Conservation (phyloP, 2,329 filamentous ascomycete species). For the Aspergillus jensenii region DNA sequence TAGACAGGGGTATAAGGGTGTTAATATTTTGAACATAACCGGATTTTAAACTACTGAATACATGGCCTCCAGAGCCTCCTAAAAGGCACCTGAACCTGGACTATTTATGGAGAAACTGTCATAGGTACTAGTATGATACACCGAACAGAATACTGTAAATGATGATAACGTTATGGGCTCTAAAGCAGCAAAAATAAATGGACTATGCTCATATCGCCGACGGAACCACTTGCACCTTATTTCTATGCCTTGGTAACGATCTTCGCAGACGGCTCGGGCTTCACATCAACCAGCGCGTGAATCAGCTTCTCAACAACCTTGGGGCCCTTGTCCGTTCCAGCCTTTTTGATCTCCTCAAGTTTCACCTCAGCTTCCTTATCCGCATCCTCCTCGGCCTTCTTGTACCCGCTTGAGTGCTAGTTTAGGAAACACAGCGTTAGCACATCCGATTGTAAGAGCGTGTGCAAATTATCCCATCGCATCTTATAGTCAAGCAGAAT, state of each 20-base stretch:
- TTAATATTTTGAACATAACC: background rate
- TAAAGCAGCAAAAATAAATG: slow-evolving; percentile 15
- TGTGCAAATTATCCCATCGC: background rate
- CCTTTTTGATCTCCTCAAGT: slow-evolving; percentile 76
- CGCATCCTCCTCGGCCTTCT: slow-evolving; percentile 75
- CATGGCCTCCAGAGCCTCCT: background rate
- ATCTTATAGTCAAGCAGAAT: background rate
- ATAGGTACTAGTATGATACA: slow-evolving; percentile 2
- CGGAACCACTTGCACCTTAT: slow-evolving; percentile 7
- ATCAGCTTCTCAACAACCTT: slow-evolving; percentile 82
- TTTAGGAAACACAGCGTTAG: slow-evolving; percentile 2
- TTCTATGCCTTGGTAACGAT: slow-evolving; percentile 37
- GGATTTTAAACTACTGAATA: background rate
- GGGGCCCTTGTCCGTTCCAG: slow-evolving; percentile 75
- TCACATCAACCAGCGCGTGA: slow-evolving; percentile 78
- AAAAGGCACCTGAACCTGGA: too few relatives aligned
- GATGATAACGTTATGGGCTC: slow-evolving; percentile 16
- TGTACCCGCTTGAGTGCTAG: slow-evolving; percentile 90
- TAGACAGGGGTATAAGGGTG: background rate
- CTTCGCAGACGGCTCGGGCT: slow-evolving; percentile 65
- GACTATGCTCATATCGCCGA: slow-evolving; percentile 8
- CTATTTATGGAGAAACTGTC: background rate
- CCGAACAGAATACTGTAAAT: slow-evolving; percentile 11
- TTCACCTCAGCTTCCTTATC: slow-evolving; percentile 77
- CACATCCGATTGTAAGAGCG: background rate